These are phyloP conservation scores for Calocybe indica DNA, from an alignment of 768 basidiomycete genomes.

Conservation along the genomic window DNA sequence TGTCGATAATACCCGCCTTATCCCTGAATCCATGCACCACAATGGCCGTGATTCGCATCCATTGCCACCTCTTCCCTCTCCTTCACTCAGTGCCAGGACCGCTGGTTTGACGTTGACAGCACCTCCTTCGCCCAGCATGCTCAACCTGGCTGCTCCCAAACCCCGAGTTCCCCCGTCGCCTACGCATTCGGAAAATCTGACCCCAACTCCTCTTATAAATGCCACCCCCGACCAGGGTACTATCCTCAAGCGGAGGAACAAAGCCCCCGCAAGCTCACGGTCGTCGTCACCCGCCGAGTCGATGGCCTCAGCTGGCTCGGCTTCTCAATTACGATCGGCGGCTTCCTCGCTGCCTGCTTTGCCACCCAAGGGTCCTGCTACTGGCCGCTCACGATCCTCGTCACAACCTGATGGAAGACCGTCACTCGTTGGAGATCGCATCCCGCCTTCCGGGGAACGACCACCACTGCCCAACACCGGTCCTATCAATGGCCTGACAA, in stretches of 20 bases:
- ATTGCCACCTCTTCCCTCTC: slow-evolving; percentile 60
- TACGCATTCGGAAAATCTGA: slow-evolving; percentile 29
- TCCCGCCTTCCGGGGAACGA: slow-evolving; percentile 46
- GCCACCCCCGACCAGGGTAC: slow-evolving; percentile 55
- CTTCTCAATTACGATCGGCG: slow-evolving; percentile 26
- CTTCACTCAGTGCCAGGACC: slow-evolving; percentile 6
- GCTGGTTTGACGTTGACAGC: no score
- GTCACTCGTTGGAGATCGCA: slow-evolving; percentile 44
- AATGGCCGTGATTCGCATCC: slow-evolving; percentile 53
- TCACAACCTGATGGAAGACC: slow-evolving; percentile 77
- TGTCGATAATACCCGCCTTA: slow-evolving; percentile 3
- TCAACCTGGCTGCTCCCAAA: slow-evolving; percentile 37
- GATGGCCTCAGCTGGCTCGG: slow-evolving; percentile 35
- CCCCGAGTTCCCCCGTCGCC: slow-evolving; percentile 49
- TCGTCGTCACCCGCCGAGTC: slow-evolving; percentile 50
- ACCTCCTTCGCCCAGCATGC: slow-evolving; percentile 46
- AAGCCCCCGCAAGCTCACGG: slow-evolving; percentile 48
- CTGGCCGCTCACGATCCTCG: slow-evolving; percentile 55
- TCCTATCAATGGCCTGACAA: slow-evolving; percentile 28
- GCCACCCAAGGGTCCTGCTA: slow-evolving; percentile 25
- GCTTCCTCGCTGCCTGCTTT: slow-evolving; percentile 35
- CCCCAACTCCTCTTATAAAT: slow-evolving; percentile 46
- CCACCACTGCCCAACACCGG: slow-evolving; percentile 45
- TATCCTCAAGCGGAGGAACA: slow-evolving; percentile 59
- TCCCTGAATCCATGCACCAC: slow-evolving; percentile 36